Conservation (phyloP, 139 green algal species). For the Chlorella sp. region DNA sequence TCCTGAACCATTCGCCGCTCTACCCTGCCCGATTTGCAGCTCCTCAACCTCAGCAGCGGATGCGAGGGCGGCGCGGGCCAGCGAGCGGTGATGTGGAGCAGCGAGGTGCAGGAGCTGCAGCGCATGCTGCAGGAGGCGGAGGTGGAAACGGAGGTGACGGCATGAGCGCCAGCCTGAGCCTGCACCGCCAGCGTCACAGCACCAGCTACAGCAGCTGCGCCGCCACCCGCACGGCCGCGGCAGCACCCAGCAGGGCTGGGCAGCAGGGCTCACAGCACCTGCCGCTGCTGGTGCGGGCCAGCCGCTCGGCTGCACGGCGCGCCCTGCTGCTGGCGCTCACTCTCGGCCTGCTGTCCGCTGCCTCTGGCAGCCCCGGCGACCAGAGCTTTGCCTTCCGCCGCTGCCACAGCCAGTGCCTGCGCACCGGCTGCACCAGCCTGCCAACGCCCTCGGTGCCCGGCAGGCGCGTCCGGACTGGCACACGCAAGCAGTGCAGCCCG, state of each 20-base stretch:
- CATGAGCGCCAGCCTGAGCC: no score
- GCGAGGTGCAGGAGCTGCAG: slow-evolving; percentile 35
- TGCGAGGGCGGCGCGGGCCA: not conserved
- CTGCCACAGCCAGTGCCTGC: slow-evolving; percentile 23
- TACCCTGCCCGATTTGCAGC: slow-evolving; percentile 18
- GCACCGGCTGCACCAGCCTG: slow-evolving; percentile 17
- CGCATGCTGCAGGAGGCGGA: not conserved
- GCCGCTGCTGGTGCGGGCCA: not conserved
- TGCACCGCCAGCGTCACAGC: not conserved
- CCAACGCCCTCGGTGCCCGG: not conserved
- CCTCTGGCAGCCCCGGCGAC: slow-evolving; percentile 35
- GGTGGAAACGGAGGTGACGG: not conserved
- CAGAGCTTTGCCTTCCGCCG: not conserved
- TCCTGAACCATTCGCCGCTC: not conserved
- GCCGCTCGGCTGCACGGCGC: not conserved
- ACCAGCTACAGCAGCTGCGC: not conserved
- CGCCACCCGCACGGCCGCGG: not conserved
- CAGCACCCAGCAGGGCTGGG: no score
- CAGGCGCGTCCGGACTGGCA: not conserved
- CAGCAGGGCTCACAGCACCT: not conserved
- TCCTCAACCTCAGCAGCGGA: slow-evolving; percentile 29
- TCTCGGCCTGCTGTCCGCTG: not conserved
- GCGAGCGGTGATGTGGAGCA: slow-evolving; percentile 26
- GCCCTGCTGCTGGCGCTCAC: not conserved
- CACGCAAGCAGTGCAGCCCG: not conserved